These are phyloP conservation scores for Lizanozyma gosingica DNA, from an alignment of 1,139 yeast genomes.

Conservation along the genomic window DNA sequence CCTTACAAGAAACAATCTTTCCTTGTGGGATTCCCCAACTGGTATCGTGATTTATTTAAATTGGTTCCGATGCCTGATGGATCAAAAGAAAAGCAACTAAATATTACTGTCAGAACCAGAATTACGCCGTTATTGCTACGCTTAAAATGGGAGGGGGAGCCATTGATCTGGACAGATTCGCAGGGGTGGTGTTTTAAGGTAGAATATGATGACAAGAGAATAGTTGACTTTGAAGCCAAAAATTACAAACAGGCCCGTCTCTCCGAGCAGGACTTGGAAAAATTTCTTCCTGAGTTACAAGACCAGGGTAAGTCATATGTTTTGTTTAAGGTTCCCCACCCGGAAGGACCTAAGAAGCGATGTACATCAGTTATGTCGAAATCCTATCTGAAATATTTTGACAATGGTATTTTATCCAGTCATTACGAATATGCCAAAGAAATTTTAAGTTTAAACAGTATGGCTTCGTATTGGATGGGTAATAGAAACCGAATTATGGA, in stretches of 20 bases:
- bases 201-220: constrained; percentile 23
- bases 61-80: constrained; percentile 25
- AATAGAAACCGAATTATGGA: constrained; percentile 73
- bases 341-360: constrained; percentile 69
- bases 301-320: constrained; percentile 18
- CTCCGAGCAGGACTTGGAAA: constrained; percentile 12
- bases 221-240: constrained; percentile 33
- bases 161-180: constrained; percentile 69
- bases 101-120: constrained; percentile 64
- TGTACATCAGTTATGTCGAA: constrained; percentile 80
- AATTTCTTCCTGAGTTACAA: constrained; percentile 16
- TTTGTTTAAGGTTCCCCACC: constrained; percentile 79
- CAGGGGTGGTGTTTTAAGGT: constrained; percentile 89
- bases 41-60: constrained; percentile 76
- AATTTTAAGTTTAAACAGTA: constrained; percentile 66
- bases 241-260: constrained; percentile 38
- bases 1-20: constrained; percentile 70
- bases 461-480: constrained; percentile 91
- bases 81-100: constrained; percentile 28
- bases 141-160: constrained; percentile 79
- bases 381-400: constrained; percentile 62
- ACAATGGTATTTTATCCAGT: constrained; percentile 63
- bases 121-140: constrained; percentile 68
- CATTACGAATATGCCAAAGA: constrained; percentile 66
- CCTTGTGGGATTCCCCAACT: constrained; percentile 85